Conservation (phyloP, 169 alveolate species). For the Cryptosporidium andersoni region DNA sequence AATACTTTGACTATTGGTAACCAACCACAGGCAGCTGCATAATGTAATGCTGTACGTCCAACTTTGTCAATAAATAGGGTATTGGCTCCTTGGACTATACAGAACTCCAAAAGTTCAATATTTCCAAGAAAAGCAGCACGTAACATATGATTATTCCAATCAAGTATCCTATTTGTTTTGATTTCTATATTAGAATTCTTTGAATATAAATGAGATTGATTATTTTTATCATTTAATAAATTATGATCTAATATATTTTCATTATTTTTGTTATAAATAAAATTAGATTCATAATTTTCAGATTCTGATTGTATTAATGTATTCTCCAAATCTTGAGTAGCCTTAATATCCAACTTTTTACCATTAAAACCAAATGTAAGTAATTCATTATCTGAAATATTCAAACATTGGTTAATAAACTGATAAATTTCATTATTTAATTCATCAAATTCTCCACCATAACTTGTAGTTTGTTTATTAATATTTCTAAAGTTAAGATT, state of each 20-base stretch:
- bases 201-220: not conserved
- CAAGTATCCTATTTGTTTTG: slow-evolving; percentile 35
- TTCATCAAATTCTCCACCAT: slow-evolving; percentile 67
- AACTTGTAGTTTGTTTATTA: no score
- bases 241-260: not conserved
- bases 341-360: not conserved
- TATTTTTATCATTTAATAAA: not conserved
- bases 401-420: slow-evolving; percentile 57
- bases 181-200: not conserved
- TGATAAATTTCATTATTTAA: slow-evolving; percentile 60
- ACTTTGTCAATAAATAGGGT: slow-evolving; percentile 81
- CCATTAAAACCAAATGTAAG: slow-evolving; percentile 8
- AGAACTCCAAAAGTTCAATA: slow-evolving; percentile 74
- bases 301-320: not conserved
- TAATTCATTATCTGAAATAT: slow-evolving; percentile 41
- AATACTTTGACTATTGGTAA: slow-evolving; percentile 77
- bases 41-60: slow-evolving; percentile 87
- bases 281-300: not conserved
- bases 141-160: slow-evolving; percentile 73
- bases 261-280: not conserved
- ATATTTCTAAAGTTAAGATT: no score
- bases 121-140: slow-evolving; percentile 84
- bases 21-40: slow-evolving; percentile 85
- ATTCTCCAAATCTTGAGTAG: not conserved
- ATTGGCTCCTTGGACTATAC: slow-evolving; percentile 76